These are phyloP conservation scores for Baudoinia panamericana DNA, from an alignment of 495 filamentous ascomycete genomes.

Conservation along the genomic window DNA sequence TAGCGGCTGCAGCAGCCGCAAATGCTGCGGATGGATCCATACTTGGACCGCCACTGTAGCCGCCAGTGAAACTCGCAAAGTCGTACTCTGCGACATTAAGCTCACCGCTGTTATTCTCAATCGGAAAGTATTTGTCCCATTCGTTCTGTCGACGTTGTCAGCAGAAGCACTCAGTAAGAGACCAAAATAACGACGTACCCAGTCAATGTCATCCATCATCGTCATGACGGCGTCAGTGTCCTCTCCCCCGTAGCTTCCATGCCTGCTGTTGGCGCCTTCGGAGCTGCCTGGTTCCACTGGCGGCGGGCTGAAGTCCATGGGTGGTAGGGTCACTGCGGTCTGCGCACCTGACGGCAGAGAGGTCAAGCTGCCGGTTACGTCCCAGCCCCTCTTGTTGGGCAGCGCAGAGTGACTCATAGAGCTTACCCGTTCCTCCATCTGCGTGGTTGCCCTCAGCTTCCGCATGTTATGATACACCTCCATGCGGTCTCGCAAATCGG, in stretches of 20 bases:
- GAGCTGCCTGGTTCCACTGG: slow-evolving; percentile 5
- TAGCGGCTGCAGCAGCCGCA: background rate
- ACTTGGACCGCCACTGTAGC: background rate
- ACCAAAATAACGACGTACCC: slow-evolving; percentile 4
- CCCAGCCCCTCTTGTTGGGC: background rate
- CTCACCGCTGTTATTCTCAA: slow-evolving; percentile 17
- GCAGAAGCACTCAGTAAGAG: background rate
- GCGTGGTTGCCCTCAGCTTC: slow-evolving; percentile 27
- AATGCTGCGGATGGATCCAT: slow-evolving; percentile 2
- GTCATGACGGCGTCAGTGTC: slow-evolving; percentile 11
- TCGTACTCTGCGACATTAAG: slow-evolving; percentile 18
- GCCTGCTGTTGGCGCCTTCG: slow-evolving; percentile 2
- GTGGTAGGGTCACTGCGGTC: background rate
- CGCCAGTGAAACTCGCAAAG: slow-evolving; percentile 12
- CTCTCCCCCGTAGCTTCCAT: slow-evolving; percentile 3
- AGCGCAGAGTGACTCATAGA: background rate
- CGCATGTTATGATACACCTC: slow-evolving; percentile 29
- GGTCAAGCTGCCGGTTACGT: no score
- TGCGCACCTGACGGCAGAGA: background rate
- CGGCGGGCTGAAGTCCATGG: slow-evolving; percentile 13
- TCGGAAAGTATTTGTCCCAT: slow-evolving; percentile 20
- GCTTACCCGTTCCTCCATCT: slow-evolving; percentile 21
- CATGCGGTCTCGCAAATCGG: slow-evolving; percentile 30
- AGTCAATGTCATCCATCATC: slow-evolving; percentile 19
- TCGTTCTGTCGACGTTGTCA: slow-evolving; percentile 9